phyloP scores from a whole-genome alignment of 2,329 filamentous ascomycete species.

The Exophiala aquamarina region DNA sequence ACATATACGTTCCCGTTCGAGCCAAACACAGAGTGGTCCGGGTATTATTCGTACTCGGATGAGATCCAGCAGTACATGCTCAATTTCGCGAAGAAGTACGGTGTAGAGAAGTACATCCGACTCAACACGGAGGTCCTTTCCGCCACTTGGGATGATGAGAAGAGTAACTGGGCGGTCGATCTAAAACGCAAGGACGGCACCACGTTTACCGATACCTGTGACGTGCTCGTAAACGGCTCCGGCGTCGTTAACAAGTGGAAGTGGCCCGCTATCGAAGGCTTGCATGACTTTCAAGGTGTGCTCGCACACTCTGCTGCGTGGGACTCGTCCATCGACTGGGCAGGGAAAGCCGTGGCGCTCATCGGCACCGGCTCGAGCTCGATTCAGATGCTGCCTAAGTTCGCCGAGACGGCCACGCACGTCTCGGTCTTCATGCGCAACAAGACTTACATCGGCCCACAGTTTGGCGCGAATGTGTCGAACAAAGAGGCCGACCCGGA shows the following conservation, averaged over 20 bases:
- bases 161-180: slow-evolving; percentile 12
- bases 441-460: slow-evolving; percentile 31
- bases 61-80: slow-evolving; percentile 22
- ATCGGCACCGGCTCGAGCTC: slow-evolving; percentile 16
- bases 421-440: slow-evolving; percentile 35
- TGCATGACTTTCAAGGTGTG: slow-evolving; percentile 36
- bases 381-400: slow-evolving; percentile 34
- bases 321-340: slow-evolving; percentile 31
- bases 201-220: slow-evolving; percentile 19
- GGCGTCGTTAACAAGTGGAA: slow-evolving; percentile 30
- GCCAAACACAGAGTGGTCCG: slow-evolving; percentile 33
- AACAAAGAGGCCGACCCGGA: slow-evolving; percentile 27
- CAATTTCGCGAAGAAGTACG: slow-evolving; percentile 39
- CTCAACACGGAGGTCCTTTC: slow-evolving; percentile 7
- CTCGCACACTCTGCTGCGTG: slow-evolving; percentile 36
- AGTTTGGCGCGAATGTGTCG: slow-evolving; percentile 19
- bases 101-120: slow-evolving; percentile 6
- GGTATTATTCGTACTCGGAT: slow-evolving; percentile 18
- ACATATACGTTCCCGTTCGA: slow-evolving; percentile 54
- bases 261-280: slow-evolving; percentile 41
- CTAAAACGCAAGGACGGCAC: slow-evolving; percentile 20
- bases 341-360: slow-evolving; percentile 21
- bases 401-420: slow-evolving; percentile 31
- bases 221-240: slow-evolving; percentile 22
- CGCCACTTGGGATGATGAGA: slow-evolving; percentile 12